Percentiles rank a stretch among this genome's conserved stretches.
phyloP scores from a whole-genome alignment of 2,329 filamentous ascomycete genomes.

The Sarocladiaceae sp. region DNA sequence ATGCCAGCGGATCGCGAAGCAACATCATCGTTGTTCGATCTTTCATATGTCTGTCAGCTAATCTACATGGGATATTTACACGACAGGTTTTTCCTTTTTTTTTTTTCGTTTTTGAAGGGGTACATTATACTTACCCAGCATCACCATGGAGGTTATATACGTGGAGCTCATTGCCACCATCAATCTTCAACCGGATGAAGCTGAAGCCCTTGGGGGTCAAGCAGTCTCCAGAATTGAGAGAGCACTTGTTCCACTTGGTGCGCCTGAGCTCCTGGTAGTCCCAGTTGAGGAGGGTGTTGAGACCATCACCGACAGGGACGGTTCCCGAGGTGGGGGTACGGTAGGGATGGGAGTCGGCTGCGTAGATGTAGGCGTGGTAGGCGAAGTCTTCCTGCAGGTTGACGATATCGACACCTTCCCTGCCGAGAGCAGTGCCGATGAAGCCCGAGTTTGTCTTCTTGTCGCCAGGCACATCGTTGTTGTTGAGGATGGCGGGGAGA shows the following conservation, averaged over 20 bases:
- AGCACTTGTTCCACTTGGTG: constrained; percentile 54
- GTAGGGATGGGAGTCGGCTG: constrained; percentile 50
- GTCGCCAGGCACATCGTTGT: constrained; percentile 55
- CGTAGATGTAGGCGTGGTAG: constrained; percentile 59
- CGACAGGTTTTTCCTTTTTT: too few relatives aligned
- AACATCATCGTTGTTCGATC: constrained; percentile 45
- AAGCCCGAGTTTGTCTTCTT: constrained; percentile 50
- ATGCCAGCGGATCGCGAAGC: constrained; percentile 51
- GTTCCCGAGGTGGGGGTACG: constrained; percentile 60
- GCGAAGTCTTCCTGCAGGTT: constrained; percentile 66
- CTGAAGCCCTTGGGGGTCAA: constrained; percentile 66
- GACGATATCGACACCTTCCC: constrained; percentile 55
- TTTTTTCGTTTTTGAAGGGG: too few relatives aligned
- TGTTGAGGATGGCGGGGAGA: constrained; percentile 48
- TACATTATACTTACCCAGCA: constrained; percentile 45
- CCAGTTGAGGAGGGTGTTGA: constrained; percentile 58
- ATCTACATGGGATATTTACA: too few relatives aligned
- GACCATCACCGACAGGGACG: constrained; percentile 54
- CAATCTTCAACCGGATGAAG: constrained; percentile 52
- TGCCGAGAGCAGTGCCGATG: constrained; percentile 50
- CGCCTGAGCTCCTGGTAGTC: constrained; percentile 50
- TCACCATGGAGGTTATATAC: constrained; percentile 63
- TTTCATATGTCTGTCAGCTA: too few relatives aligned
- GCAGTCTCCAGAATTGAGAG: constrained; percentile 53
- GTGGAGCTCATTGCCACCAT: constrained; percentile 52